Percentiles rank a stretch among this genome's conserved stretches.
Conservation (phyloP, 2,329 filamentous ascomycete species). For the Paraphoma chrysanthemicola region DNA sequence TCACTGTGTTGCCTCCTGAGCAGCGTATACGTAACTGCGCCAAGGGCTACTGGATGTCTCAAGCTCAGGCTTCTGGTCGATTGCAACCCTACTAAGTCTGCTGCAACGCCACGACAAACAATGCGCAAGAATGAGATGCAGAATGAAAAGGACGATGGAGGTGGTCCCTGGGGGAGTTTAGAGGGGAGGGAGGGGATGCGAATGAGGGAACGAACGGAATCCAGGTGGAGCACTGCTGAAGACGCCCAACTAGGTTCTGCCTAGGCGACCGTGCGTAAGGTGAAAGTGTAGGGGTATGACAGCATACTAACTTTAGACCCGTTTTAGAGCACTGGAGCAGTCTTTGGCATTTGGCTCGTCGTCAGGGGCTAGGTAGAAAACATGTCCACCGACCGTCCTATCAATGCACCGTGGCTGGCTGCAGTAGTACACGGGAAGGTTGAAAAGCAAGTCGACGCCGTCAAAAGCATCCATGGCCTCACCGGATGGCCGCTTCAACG, state of each 20-base stretch:
- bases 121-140: slow-evolving; percentile 13
- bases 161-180: slow-evolving; percentile 32
- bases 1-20: slow-evolving; percentile 37
- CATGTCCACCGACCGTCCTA: slow-evolving; percentile 5
- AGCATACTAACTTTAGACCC: slow-evolving; percentile 44
- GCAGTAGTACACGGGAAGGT: slow-evolving; percentile 21
- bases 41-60: slow-evolving; percentile 28
- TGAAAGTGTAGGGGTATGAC: slow-evolving; percentile 45
- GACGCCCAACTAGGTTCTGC: slow-evolving; percentile 38
- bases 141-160: slow-evolving; percentile 14
- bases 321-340: slow-evolving; percentile 11
- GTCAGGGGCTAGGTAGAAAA: slow-evolving; percentile 29
- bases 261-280: slow-evolving; percentile 40
- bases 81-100: slow-evolving; percentile 20
- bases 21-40: slow-evolving; percentile 35
- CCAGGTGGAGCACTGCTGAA: slow-evolving; percentile 39
- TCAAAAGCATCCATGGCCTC: slow-evolving; percentile 12
- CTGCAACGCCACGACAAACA: slow-evolving; percentile 22
- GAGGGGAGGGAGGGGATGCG: slow-evolving; percentile 26
- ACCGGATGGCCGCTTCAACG: slow-evolving; percentile 21
- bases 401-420: slow-evolving; percentile 21
- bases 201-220: slow-evolving; percentile 35
- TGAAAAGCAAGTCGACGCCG: slow-evolving; percentile 4
- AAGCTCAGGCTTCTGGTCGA: slow-evolving; percentile 13
- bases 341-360: slow-evolving; percentile 27